Evolutionary conservation across 495 filamentous ascomycete species (phyloP).

Genomic region (Chaetomidium leptoderma): DNA sequence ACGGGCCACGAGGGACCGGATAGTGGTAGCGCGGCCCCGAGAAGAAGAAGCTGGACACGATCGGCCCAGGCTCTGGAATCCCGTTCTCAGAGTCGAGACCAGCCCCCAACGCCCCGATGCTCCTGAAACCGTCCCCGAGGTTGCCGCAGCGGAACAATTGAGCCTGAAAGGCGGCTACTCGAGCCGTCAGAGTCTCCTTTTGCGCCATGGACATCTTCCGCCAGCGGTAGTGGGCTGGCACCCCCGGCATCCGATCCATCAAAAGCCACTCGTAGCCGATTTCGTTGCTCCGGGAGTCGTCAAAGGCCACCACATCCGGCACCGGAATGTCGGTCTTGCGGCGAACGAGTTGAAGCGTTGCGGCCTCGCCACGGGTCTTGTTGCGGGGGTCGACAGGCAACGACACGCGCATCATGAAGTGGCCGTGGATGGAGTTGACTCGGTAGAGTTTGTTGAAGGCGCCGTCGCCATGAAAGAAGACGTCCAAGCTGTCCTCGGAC

Average conservation of each 20-base stretch:
- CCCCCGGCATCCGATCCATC: conserved; percentile 48
- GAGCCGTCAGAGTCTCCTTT: conserved; percentile 38
- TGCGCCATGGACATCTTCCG: conserved; percentile 29
- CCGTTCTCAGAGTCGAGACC: not conserved
- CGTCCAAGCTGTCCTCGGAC: conserved; percentile 15
- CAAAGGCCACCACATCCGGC: conserved; percentile 46
- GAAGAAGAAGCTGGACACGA: conserved; percentile 31
- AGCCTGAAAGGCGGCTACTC: conserved; percentile 37
- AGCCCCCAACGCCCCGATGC: conserved; percentile 34
- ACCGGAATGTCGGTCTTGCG: conserved; percentile 49
- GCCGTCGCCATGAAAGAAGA: conserved; percentile 28
- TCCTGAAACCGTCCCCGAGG: conserved; percentile 29
- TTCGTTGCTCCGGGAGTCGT: conserved; percentile 42
- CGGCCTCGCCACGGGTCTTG: conserved; percentile 54
- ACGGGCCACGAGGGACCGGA: conserved; percentile 27
- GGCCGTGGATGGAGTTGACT: conserved; percentile 25
- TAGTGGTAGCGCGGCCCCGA: conserved; percentile 27
- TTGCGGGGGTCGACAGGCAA: conserved; percentile 51
- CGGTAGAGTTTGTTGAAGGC: conserved; percentile 38
- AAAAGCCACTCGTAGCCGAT: conserved; percentile 60
- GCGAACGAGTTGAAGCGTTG: conserved; percentile 48
- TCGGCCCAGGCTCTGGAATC: conserved; percentile 19
- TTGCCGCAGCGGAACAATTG: conserved; percentile 29
- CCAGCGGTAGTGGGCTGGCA: conserved; percentile 42
- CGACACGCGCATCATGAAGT: conserved; percentile 47